Base-by-base conservation (phyloP, 2,329 filamentous ascomycete species). In the Teratosphaeria destructans region DNA sequence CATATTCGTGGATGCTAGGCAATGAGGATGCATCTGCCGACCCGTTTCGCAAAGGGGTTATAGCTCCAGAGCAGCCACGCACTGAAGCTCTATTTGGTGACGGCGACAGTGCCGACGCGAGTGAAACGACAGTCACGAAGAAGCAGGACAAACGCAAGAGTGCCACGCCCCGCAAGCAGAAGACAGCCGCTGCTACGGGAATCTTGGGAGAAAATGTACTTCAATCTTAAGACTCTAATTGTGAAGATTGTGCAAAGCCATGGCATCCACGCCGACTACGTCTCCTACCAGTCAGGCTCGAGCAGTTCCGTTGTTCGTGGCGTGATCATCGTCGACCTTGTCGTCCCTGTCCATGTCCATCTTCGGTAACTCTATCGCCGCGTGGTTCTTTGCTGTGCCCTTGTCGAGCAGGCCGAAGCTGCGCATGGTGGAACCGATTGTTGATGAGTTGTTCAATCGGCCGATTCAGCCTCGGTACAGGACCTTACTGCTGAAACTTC, bases 1-100 rank as follows among this genome's bases (percentile, higher is more conserved):
- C 85, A 3, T 91, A 90, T 71, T 85, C 87, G 1, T 90, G 86
- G 86, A 91, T 91, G 87, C 78, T 91, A 2, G 85, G 65, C 6
- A 59, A 69, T 47, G 35, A 59, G 26, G 34, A 59, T 7, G n/a
- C 54, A 3, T 29, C 37, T 12, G 32, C 43, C 12, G 32, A 54
- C 16, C 16, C 47, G n/a, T 34, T 37, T n/a, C 32, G n/a, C n/a
- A 32, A 37, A 12, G 29, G 27, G 27, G 34, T 14, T 10, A 16
- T 49, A 19, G 35, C 43, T n/a, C 56, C 56, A 32, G 56, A 57
- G 35, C 56, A 49, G 19, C 23, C 14, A n/a, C 56, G 56, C 16
- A 57, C 23, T 32, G 56, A n/a, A 26, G 26, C 47, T 34, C 39
- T 57, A 14, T 57, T 57, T 19, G 37, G 19, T 23, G 56, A 57